A percentile compares a stretch with the other conserved stretches of the same genome.
These are phyloP conservation scores for Scedosporium boydii DNA, from an alignment of 2,329 filamentous ascomycete genomes.

Conservation along the genomic window DNA sequence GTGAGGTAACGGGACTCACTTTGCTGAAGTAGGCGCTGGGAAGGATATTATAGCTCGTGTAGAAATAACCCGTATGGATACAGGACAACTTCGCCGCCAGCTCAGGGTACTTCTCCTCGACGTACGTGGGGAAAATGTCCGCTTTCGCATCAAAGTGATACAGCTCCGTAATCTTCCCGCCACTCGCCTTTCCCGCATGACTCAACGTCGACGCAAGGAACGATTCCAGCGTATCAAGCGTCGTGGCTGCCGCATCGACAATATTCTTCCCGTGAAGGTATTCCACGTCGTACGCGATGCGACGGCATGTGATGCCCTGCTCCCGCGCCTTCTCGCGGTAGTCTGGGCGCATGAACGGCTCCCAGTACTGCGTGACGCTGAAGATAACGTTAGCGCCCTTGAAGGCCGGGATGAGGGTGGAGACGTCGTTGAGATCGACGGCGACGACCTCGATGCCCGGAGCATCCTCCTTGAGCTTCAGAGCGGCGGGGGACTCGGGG, in stretches of 20 bases:
- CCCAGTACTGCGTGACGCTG: conserved; percentile 46
- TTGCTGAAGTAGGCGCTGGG: conserved; percentile 35
- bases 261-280: conserved; percentile 39
- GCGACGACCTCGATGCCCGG: conserved; percentile 33
- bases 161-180: conserved; percentile 33
- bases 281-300: conserved; percentile 38
- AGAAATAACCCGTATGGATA: conserved; percentile 29
- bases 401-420: conserved; percentile 30
- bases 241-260: conserved; percentile 38
- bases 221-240: conserved; percentile 29
- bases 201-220: conserved; percentile 43
- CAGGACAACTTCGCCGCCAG: conserved; percentile 30
- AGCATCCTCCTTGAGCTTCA: conserved; percentile 19
- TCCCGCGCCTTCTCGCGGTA: conserved; percentile 26
- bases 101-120: conserved; percentile 26
- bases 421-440: conserved; percentile 32
- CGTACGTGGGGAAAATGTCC: conserved; percentile 33
- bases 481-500: conserved; percentile 26
- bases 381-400: conserved; percentile 41
- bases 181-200: conserved; percentile 34
- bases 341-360: conserved; percentile 35
- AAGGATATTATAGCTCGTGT: conserved; percentile 35
- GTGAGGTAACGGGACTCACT: conserved; percentile 21
- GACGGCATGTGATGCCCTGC: conserved; percentile 21
- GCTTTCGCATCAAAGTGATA: conserved; percentile 47